Evolutionary conservation across 1,284 basidiomycete species (phyloP).

Genomic region (Wallemia ichthyophaga): DNA sequence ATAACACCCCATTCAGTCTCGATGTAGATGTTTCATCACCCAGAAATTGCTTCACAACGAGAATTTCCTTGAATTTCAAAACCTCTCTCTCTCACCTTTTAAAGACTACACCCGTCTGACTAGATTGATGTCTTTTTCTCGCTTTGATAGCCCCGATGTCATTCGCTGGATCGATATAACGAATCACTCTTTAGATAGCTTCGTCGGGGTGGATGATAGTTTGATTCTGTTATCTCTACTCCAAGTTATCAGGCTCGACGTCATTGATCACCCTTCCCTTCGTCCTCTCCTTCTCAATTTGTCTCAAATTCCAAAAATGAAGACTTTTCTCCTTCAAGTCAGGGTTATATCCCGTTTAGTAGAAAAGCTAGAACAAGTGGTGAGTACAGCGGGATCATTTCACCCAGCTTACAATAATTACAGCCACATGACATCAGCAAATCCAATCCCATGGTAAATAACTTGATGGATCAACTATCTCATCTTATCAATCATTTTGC

Average conservation of each 20-base stretch:
- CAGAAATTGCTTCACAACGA: background rate
- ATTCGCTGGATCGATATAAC: background rate
- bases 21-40: conserved; percentile 3
- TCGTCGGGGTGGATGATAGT: background rate
- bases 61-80: background rate
- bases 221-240: background rate
- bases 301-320: background rate
- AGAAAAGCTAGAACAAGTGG: conserved; percentile 12
- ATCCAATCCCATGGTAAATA: background rate
- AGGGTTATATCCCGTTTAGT: conserved; percentile 17
- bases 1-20: conserved; percentile 6
- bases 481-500: conserved; percentile 7
- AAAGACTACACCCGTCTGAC: background rate
- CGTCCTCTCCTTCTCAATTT: background rate
- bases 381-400: conserved; percentile 6
- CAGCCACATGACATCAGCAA: background rate
- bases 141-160: background rate
- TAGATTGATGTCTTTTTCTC: background rate
- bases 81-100: background rate
- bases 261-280: background rate
- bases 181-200: background rate
- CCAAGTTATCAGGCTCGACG: background rate
- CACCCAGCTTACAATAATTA: background rate
- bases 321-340: conserved; percentile 6
- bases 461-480: conserved; percentile 19